Base-by-base conservation (phyloP, 345 rosid genomes). In the Raphanus sativus region DNA sequence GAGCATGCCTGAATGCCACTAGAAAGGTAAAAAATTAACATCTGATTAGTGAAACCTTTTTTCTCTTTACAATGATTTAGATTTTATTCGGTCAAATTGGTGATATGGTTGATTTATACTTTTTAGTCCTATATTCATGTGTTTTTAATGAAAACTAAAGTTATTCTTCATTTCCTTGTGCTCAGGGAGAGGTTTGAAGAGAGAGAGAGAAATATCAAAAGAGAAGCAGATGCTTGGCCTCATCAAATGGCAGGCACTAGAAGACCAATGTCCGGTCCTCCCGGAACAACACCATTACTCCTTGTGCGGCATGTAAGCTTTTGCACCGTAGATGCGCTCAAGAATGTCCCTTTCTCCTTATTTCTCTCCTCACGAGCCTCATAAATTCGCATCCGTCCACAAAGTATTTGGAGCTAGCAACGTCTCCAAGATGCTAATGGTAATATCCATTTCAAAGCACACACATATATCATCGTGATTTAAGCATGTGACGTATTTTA, bases 391-490 rank as follows among this genome's bases (percentile, higher is more conserved):
- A 29, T 87, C 97, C 8, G 97, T 94, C 65, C 98, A 94, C 80
- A 94, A 86, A 82, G 97, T 94, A 69, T 94, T 94, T 68, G 98
- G 98, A 30, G 98, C 98, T 67, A 94, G 98, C 82, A 94, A 94
- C 67, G 97, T 92, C 86, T 92, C 98, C 56, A 94, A 92, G 89
- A 84, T 94, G 95, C 87, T 94, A 24, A 83, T 84, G 96, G 98
- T 94, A 73, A 78, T 16, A 73, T 28, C 15, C 48, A 64, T 55
- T 55, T 54, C 58, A 54, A 70, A 32, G 28, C 58, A 73, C 13
- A 77, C 5, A 58, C 4, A 30, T 65, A 2, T 65, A 2, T 65
- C 12, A 32, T 52, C 70, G 34, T 52, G 24, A 16, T 6, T 6
- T 16, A 52, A 52, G 24, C 58, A 52, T n/a, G 55, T 48, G 55